phyloP scores from a whole-genome alignment of 179 eudicot genomes.

The Nepenthes alata region DNA sequence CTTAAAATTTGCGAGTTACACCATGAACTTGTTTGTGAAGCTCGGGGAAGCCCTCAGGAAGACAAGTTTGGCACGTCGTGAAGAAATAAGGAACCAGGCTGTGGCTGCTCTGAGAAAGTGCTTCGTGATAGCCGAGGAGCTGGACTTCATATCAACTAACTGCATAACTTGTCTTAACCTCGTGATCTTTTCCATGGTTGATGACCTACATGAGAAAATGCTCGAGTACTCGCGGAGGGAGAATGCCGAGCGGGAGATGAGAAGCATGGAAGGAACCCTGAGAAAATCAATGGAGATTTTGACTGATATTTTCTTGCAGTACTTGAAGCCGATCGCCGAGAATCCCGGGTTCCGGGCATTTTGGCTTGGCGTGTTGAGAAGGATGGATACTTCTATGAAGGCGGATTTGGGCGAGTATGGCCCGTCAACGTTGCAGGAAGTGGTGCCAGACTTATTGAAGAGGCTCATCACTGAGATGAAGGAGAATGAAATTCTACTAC shows the following conservation, averaged over 20 bases:
- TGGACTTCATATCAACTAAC: conserved; percentile 48
- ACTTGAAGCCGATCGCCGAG: conserved; percentile 43
- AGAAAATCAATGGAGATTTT: conserved; percentile 75
- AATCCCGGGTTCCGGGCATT: conserved; percentile 52
- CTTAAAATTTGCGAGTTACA: conserved; percentile 20
- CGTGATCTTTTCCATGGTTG: conserved; percentile 81
- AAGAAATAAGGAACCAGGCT: conserved; percentile 83
- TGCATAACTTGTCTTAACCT: conserved; percentile 50
- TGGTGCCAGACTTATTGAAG: conserved; percentile 54
- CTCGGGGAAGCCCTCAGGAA: conserved; percentile 70
- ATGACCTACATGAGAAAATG: conserved; percentile 92
- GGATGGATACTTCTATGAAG: conserved; percentile 98
- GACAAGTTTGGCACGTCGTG: conserved; percentile 77
- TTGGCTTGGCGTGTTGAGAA: conserved; percentile 73
- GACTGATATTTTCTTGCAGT: conserved; percentile 54
- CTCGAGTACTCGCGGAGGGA: conserved; percentile 75
- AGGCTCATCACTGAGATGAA: conserved; percentile 66
- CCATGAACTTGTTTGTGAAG: conserved; percentile 44
- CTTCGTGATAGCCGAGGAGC: conserved; percentile 51
- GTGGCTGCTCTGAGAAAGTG: conserved; percentile 52
- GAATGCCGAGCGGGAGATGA: conserved; percentile 78
- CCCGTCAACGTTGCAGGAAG: conserved; percentile 43
- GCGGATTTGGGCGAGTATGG: conserved; percentile 70
- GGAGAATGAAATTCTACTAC: conserved; percentile 42
- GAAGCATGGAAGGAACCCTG: conserved; percentile 90